Conservation (phyloP, 306 rosid genomes). For the Cicer pinnatifidum region DNA sequence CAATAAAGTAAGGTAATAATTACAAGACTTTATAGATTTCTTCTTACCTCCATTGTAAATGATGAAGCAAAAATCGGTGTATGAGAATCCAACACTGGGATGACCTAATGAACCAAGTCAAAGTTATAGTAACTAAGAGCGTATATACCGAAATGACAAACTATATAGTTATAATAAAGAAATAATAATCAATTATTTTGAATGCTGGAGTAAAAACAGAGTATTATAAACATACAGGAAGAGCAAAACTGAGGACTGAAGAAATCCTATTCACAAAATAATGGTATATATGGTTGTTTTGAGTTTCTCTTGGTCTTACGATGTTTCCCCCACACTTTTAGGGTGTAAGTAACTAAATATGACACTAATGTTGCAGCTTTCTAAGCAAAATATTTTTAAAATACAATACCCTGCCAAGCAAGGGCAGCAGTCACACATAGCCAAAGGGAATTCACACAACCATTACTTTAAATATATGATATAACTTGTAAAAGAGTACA, state of each 20-base stretch:
- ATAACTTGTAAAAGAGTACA: not conserved
- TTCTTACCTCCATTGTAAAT: constrained; percentile 89
- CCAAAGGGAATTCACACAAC: constrained; percentile 1
- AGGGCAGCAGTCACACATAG: not conserved
- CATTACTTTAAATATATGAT: not conserved
- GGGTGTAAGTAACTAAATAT: not conserved
- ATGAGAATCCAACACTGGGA: constrained; percentile 82
- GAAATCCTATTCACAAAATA: constrained; percentile 30
- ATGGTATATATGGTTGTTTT: not conserved
- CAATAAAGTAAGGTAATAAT: not conserved
- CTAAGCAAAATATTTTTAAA: not conserved
- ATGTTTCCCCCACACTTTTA: not conserved
- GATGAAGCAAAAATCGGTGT: constrained; percentile 95
- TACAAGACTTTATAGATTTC: not conserved
- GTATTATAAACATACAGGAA: constrained; percentile 5
- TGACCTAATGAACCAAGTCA: constrained; percentile 61
- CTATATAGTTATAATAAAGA: constrained; percentile 4
- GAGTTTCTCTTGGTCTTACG: constrained; percentile 19
- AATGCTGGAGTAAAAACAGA: not conserved
- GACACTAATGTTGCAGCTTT: not conserved
- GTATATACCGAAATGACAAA: constrained; percentile 31
- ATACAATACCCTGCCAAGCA: not conserved
- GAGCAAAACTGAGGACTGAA: constrained; percentile 19
- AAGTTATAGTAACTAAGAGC: constrained; percentile 29
- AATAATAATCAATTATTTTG: constrained; percentile 24